Conservation (phyloP, 2,329 filamentous ascomycete species). For the Xylaria arbuscula region DNA sequence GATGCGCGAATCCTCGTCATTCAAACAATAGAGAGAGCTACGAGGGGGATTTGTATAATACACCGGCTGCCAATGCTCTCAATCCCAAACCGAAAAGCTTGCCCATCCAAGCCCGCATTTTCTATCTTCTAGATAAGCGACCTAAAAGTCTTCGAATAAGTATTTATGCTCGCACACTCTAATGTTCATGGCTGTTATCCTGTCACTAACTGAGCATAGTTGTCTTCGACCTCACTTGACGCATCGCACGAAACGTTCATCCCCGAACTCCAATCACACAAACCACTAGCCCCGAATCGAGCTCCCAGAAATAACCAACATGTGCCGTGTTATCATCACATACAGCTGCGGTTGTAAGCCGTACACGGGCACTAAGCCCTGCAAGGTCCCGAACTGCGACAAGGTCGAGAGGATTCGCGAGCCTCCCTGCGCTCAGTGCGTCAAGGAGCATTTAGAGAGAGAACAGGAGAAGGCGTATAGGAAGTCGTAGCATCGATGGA, state of each 20-base stretch:
- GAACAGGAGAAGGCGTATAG: constrained; percentile 23
- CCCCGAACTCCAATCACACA: neutral
- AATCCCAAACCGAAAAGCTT: neutral
- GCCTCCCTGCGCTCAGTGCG: constrained; percentile 27
- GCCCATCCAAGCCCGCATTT: neutral
- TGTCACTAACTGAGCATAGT: neutral
- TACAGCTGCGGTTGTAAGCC: constrained; percentile 37
- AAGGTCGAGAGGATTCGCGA: constrained; percentile 30
- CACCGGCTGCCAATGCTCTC: too few relatives aligned
- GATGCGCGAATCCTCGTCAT: neutral
- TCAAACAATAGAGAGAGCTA: neutral
- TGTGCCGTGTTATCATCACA: constrained; percentile 36
- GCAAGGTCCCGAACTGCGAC: constrained; percentile 23
- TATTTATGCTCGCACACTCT: neutral
- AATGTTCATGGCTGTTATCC: neutral
- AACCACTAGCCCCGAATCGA: neutral
- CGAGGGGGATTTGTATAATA: constrained; percentile 8
- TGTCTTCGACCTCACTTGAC: neutral
- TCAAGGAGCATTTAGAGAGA: constrained; percentile 30
- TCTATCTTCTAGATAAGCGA: too few relatives aligned
- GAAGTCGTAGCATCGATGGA: neutral
- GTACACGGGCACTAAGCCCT: constrained; percentile 18
- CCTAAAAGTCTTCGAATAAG: neutral
- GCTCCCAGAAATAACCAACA: constrained; percentile 12
- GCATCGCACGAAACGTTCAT: neutral